Percentiles rank a stretch among this genome's conserved stretches.
Evolutionary conservation across 768 basidiomycete species (phyloP).

Genomic region (Auricularia sp.): DNA sequence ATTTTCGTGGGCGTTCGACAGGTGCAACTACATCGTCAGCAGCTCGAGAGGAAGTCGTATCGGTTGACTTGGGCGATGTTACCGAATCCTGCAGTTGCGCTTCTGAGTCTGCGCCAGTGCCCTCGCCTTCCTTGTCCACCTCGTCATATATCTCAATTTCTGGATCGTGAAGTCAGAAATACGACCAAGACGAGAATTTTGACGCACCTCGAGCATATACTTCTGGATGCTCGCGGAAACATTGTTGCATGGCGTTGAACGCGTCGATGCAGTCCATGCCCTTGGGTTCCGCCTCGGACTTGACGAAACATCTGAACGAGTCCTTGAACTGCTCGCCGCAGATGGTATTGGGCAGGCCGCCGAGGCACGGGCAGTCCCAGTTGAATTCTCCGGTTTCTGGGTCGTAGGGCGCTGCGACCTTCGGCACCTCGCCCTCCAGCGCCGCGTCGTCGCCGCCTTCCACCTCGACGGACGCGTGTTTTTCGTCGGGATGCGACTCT

Average conservation of each 20-base stretch:
- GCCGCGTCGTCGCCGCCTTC: conserved; percentile 15
- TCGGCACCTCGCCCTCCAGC: not conserved
- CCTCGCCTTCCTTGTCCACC: not conserved
- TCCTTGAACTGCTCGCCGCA: conserved; percentile 89
- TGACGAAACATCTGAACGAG: conserved; percentile 95
- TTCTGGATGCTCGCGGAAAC: conserved; percentile 93
- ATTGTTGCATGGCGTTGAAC: conserved; percentile 95
- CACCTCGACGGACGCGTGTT: not conserved
- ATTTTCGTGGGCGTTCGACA: too few species aligned
- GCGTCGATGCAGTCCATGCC: conserved; percentile 96
- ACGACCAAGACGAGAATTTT: not conserved
- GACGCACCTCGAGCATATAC: conserved; percentile 85
- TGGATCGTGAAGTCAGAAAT: not conserved
- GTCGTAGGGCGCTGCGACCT: conserved; percentile 43
- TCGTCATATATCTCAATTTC: not conserved
- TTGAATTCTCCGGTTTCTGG: conserved; percentile 98
- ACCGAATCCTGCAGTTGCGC: not conserved
- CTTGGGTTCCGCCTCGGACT: conserved; percentile 90
- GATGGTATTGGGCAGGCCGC: conserved; percentile 96
- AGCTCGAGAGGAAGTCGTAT: not conserved
- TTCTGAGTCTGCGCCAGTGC: not conserved
- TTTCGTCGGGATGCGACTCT: not conserved
- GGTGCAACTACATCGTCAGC: too few species aligned
- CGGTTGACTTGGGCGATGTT: not conserved
- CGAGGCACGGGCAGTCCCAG: conserved; percentile 99